Base-by-base conservation (phyloP, 2,329 filamentous ascomycete genomes). In the Lojkania enalia region DNA sequence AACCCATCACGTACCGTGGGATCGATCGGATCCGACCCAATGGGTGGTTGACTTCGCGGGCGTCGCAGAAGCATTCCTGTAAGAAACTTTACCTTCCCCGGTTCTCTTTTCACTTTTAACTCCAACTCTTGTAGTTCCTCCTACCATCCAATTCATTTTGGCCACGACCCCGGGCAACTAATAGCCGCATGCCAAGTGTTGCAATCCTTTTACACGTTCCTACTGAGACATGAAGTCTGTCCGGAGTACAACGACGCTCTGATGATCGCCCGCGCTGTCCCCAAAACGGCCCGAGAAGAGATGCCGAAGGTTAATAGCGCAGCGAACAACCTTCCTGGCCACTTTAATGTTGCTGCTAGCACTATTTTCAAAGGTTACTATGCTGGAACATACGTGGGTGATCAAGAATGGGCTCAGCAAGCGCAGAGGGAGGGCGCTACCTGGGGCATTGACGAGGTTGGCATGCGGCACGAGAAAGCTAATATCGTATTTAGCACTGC, bases 181-280 rank as follows among this genome's bases (percentile, higher is more conserved):
- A 71, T 78, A n/a, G 69, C 78, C 5, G 83, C 83, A 2, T 82
- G 85, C 15, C 77, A 80, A 23, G 81, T 95, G 0, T 77, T 96
- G 30, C 81, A 83, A 48, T 95, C 94, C 63, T 97, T 97, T 63
- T 81, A 96, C 52, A 88, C 89, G 53, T 99, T 96, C 55, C 76
- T 97, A 0, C 76, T 91, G 7, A 81, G 87, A 48, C 91, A 97
- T 61, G 81, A 87, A 27, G 92, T 95, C 13, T 96, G 90, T 60
- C 86, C 87, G 0, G 94, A 97, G 66, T 87, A 91, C 62, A 75
- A 70, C 0, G 73, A 78, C 0, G 81, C 92, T 51, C 76, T 97
- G 46, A 71, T 80, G 13, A 73, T 77, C 0, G 90, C 91, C 0
- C 74, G 86, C 5, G 66, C 66, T 1, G 66, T 92, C 20, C 95